phyloP scores from a whole-genome alignment of 2,329 filamentous ascomycete genomes.

The Knufia petricola region DNA sequence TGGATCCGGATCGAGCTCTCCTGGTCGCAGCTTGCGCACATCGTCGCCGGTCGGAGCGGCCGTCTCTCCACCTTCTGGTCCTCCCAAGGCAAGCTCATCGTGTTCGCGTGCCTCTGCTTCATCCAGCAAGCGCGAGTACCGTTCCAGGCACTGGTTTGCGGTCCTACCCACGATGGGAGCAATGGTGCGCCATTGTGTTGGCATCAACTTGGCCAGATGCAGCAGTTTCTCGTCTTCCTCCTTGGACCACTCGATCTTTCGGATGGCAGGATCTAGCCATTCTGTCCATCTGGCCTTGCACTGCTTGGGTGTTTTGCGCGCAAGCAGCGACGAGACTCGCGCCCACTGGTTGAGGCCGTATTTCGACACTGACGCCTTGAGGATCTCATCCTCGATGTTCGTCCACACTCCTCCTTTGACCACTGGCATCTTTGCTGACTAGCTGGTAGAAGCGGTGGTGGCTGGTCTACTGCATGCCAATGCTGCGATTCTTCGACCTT shows the following conservation, averaged over 20 bases:
- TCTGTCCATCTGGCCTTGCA: slow-evolving; percentile 98
- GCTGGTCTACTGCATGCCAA: too few relatives aligned
- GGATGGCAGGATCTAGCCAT: slow-evolving; percentile 96
- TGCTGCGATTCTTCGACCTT: too few relatives aligned
- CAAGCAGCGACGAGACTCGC: slow-evolving; percentile 90
- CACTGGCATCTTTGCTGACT: slow-evolving; percentile 44
- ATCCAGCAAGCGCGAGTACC: slow-evolving; percentile 92
- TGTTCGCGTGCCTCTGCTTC: slow-evolving; percentile 86
- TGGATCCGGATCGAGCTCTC: slow-evolving; percentile 93
- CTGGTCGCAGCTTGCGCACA: slow-evolving; percentile 73
- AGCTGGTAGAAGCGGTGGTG: too few relatives aligned
- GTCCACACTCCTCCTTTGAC: slow-evolving; percentile 61
- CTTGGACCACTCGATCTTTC: slow-evolving; percentile 97
- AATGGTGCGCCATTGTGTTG: slow-evolving; percentile 97
- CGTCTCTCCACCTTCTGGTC: slow-evolving; percentile 77
- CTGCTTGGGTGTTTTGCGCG: slow-evolving; percentile 96
- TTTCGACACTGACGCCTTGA: slow-evolving; percentile 90
- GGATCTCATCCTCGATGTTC: slow-evolving; percentile 81
- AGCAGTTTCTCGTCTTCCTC: slow-evolving; percentile 97
- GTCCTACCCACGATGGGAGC: slow-evolving; percentile 93
- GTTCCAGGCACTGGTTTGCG: slow-evolving; percentile 91
- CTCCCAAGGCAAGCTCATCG: slow-evolving; percentile 69
- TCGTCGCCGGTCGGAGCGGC: slow-evolving; percentile 85
- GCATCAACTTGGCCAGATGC: slow-evolving; percentile 95
- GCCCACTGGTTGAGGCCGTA: slow-evolving; percentile 98